Base-by-base conservation (phyloP, 345 rosid species). In the Populus ilicifolia region DNA sequence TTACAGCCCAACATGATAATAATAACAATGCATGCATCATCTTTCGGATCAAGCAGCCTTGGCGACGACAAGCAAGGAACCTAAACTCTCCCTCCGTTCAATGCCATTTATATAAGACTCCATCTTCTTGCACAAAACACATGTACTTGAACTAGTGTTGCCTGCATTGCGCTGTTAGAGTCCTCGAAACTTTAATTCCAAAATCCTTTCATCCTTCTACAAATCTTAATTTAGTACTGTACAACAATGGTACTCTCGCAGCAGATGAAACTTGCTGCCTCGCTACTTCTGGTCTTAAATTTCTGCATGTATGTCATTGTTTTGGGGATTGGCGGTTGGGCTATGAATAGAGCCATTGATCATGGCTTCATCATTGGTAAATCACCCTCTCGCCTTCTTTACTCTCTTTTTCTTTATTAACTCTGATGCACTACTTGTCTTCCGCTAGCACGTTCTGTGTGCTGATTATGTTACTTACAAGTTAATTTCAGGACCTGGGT, bases 281-380 rank as follows among this genome's bases (percentile, higher is more conserved):
- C 85, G 10, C 59, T 90, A 29, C 94, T 94, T 80, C 77, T 94
- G 80, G 72, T 82, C 54, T 88, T 94, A 30, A 94, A 94, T 64
- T 88, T 94, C 77, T 90, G 96, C 78, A 94, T 92, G 94, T 91
- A 86, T 43, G 89, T 44, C 44, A 82, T 92, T 13, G 85, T 92
- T 74, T 81, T 94, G 16, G 94, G 94, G 64, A 92, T 94, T 77
- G 94, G 90, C 46, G 89, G 91, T 20, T 94, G 98, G 97, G 94
- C 98, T 23, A 86, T 90, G 78, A 88, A 94, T 79, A 86, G 76
- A 75, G 96, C 98, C 23, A 91, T 92, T 46, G 85, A 90, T n/a
- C 87, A 85, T 75, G 97, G 96, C 35, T 94, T 94, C 84, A 67
- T 89, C 82, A 91, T 94, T 36, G 98, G 98, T 92, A 87, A 75